A percentile compares a stretch with the other conserved stretches of the same genome.
Conservation (phyloP, 2,329 filamentous ascomycete species). For the Phaeosphaeria sp. region DNA sequence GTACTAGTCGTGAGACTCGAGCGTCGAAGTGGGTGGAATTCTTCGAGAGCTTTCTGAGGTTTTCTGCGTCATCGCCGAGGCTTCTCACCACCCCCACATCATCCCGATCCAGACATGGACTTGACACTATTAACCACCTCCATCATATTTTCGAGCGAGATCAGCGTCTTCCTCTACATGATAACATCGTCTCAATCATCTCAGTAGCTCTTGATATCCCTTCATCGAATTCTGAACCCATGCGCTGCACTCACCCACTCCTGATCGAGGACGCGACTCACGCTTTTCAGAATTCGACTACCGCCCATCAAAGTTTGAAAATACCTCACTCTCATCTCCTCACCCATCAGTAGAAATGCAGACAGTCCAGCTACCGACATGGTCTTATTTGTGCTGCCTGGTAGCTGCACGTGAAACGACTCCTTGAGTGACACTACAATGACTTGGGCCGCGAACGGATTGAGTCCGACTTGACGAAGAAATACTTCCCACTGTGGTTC, state of each 20-base stretch:
- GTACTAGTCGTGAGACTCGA: background rate
- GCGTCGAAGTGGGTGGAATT: background rate
- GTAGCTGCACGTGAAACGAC: conserved; percentile 15
- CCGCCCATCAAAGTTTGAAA: conserved; percentile 65
- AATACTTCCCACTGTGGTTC: conserved; percentile 67
- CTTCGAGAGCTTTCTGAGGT: conserved; percentile 27
- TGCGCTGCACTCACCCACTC: conserved; percentile 53
- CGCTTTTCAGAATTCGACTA: conserved; percentile 58
- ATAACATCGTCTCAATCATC: background rate
- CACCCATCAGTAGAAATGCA: conserved; percentile 64
- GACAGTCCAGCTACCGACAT: conserved; percentile 53
- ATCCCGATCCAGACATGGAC: background rate
- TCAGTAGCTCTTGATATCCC: background rate
- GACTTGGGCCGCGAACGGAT: conserved; percentile 74
- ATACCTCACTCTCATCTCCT: conserved; percentile 54
- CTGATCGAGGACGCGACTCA: conserved; percentile 61
- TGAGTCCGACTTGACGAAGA: conserved; percentile 70
- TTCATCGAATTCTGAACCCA: conserved; percentile 31
- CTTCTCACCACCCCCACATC: conserved; percentile 2
- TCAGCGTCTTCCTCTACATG: background rate
- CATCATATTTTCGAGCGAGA: conserved; percentile 31
- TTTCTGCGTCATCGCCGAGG: conserved; percentile 32
- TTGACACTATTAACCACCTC: background rate
- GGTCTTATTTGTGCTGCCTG: conserved; percentile 2
- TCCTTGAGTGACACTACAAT: conserved; percentile 56